Evolutionary conservation across 306 rosid species (phyloP), one percentile per base, ranked within the genome.

Genomic region (Malus asiatica): DNA sequence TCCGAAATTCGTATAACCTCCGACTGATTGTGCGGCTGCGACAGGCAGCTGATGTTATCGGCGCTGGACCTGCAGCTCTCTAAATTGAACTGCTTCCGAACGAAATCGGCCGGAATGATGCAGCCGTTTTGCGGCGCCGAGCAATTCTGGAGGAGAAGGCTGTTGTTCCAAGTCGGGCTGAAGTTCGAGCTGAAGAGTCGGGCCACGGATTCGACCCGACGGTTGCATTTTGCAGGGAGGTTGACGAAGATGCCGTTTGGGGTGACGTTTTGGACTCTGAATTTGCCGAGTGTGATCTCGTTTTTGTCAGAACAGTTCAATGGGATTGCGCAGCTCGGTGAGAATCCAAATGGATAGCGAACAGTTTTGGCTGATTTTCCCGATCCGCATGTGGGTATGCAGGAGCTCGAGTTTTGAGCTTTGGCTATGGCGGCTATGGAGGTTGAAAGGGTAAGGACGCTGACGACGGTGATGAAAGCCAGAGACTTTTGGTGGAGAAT

Each of bases 291-390:
- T 71, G 1, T 68, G 79, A 75, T 66, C 20, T 63, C 65, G 11
- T 62, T 63, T 30, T 45, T 6, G 5, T 0, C 0, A 20, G 4
- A 68, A 78, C 97, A 92, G 52, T 58, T 65, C 7, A 96, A 72
- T 61, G 0, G 61, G 71, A 96, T 84, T 80, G 1, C 11, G 65
- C 89, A 87, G 4, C 74, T 83, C 0, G 27, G 62, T 2, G 91
- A 79, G 84, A 90, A 89, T 5, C 93, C 96, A n/a, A 96, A 92
- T 52, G 99, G 98, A 66, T 85, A 86, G 2, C 16, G 83, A 33
- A 92, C 78, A 14, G 42, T 1, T 7, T 68, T 20, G 46, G 61
- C 70, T 8, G 72, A 29, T 15, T 57, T 29, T 10, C 55, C 77
- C 59, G 42, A 30, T 59, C 79, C 81, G 76, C 93, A 92, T 30